Conservation (phyloP, 345 rosid genomes). For the Linum tenue region DNA sequence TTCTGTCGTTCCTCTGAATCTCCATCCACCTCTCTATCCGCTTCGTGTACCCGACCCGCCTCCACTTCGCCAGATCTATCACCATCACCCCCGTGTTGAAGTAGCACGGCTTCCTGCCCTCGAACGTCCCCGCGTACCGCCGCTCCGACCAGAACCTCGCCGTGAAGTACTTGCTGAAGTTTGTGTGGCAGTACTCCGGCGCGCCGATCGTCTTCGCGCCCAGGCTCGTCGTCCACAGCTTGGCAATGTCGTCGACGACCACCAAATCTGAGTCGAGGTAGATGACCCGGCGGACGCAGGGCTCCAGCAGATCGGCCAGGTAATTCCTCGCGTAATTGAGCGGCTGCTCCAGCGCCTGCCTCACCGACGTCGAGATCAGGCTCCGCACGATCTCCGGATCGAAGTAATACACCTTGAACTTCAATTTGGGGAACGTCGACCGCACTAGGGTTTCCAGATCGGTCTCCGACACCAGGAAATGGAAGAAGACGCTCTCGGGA, state of each 20-base stretch:
- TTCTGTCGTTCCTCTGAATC: conserved; percentile 74
- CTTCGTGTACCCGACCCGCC: conserved; percentile 57
- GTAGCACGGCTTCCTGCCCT: conserved; percentile 62
- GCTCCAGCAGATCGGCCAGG: conserved; percentile 71
- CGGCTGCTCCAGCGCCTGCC: conserved; percentile 94
- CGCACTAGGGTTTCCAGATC: conserved; percentile 55
- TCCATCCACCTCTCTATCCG: conserved; percentile 97
- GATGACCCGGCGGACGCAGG: conserved; percentile 75
- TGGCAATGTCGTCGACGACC: conserved; percentile 72
- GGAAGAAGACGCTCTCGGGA: conserved; percentile 82
- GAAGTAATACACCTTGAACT: conserved; percentile 76
- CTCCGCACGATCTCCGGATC: conserved; percentile 67
- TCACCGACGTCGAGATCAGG: conserved; percentile 73
- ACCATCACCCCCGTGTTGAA: conserved; percentile 96
- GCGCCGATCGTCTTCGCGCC: conserved; percentile 81
- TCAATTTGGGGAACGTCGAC: conserved; percentile 74
- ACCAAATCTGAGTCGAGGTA: conserved; percentile 88
- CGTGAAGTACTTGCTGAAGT: conserved; percentile 86
- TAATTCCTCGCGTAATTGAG: conserved; percentile 90
- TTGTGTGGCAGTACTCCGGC: conserved; percentile 93
- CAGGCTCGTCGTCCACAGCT: conserved; percentile 61
- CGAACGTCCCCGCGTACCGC: conserved; percentile 41
- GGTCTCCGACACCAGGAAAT: conserved; percentile 73
- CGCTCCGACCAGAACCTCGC: conserved; percentile 55
- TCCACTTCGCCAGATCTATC: conserved; percentile 86